phyloP scores from a whole-genome alignment of 2,329 filamentous ascomycete species.

The Colletotrichum tofieldiae region DNA sequence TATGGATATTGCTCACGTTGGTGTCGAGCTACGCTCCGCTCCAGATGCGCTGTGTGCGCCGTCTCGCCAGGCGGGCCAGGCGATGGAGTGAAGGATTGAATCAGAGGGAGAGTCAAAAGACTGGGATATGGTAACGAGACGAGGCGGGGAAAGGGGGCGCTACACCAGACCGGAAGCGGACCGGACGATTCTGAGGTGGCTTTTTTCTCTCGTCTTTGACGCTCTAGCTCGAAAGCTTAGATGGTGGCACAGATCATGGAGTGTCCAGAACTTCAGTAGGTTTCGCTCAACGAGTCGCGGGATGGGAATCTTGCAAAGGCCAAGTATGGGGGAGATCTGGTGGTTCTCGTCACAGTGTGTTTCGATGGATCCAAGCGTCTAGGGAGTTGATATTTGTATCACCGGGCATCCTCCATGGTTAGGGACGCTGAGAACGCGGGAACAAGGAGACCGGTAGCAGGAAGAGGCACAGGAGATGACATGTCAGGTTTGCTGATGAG shows the following conservation, averaged over 20 bases:
- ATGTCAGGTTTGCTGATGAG: not conserved
- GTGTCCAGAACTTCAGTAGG: not conserved
- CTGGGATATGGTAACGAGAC: not conserved
- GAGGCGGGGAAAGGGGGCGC: not conserved
- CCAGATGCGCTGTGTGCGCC: slow-evolving; percentile 3
- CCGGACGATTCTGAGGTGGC: slow-evolving; percentile 23
- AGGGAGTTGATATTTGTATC: not conserved
- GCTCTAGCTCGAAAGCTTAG: slow-evolving; percentile 20
- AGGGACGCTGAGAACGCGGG: too few species aligned
- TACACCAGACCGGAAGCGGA: slow-evolving; percentile 11
- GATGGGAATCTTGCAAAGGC: not conserved
- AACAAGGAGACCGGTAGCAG: not conserved
- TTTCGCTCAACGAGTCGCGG: not conserved
- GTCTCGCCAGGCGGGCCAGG: not conserved
- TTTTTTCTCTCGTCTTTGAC: slow-evolving; percentile 12
- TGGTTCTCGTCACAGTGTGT: not conserved
- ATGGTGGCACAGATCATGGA: slow-evolving; percentile 7
- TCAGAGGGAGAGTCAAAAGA: not conserved
- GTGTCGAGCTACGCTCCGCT: not conserved
- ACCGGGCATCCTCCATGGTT: not conserved
- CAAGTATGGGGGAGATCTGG: not conserved
- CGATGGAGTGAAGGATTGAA: not conserved
- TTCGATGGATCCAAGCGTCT: too few species aligned
- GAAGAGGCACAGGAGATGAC: not conserved
- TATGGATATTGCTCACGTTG: not conserved